Percentiles rank a stretch among this genome's conserved stretches.
These are phyloP conservation scores for Hypoxylon fragiforme DNA, from an alignment of 495 filamentous ascomycete species.

Conservation along the genomic window DNA sequence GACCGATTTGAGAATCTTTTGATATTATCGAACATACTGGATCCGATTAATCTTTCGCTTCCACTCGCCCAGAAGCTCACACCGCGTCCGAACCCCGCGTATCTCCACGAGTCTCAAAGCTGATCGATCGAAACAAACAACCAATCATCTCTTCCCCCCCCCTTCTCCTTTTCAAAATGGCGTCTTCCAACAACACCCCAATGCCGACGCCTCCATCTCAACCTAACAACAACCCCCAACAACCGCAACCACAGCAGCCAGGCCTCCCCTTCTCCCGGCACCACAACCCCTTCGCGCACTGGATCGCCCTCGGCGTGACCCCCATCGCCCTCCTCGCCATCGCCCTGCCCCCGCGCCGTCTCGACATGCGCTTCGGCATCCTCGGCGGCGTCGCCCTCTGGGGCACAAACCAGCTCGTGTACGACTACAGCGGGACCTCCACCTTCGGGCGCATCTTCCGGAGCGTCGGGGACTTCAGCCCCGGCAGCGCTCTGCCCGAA, in stretches of 20 bases:
- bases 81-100: background rate
- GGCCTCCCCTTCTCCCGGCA: no score
- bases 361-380: constrained; percentile 69
- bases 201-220: background rate
- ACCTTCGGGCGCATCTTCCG: constrained; percentile 49
- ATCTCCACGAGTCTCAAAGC: background rate
- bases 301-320: constrained; percentile 63
- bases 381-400: constrained; percentile 61
- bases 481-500: constrained; percentile 52
- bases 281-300: constrained; percentile 59
- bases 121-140: background rate
- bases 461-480: constrained; percentile 32
- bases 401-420: constrained; percentile 67
- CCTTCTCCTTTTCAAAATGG: no score
- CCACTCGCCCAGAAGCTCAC: no score
- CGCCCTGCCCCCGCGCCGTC: constrained; percentile 76
- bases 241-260: constrained; percentile 5
- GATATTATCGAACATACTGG: no score
- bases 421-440: constrained; percentile 60
- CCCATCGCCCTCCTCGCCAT: constrained; percentile 71
- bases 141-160: no score
- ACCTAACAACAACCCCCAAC: background rate
- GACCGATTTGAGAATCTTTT: no score
- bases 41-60: no score
- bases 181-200: constrained; percentile 6